Base-by-base conservation (phyloP, 129 eudicot genomes). In the Lactuca sativa region DNA sequence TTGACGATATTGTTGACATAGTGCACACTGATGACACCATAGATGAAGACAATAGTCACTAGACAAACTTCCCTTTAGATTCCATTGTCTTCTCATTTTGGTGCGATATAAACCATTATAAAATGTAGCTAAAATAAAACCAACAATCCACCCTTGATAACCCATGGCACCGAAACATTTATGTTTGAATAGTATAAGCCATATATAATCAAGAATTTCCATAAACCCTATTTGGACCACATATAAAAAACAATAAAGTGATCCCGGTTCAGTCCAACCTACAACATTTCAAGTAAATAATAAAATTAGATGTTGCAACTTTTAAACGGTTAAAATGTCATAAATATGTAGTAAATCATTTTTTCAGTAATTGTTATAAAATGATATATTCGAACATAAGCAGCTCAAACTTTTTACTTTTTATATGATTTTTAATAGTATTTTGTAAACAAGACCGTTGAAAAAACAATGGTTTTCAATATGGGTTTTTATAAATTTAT, bases 1-100 rank as follows among this genome's bases (percentile, higher is more conserved):
- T 69, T 76, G 81, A 15, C 81, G 81, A 69, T 76, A 76, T 69
- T 76, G 81, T 76, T 76, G 81, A 51, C 81, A 76, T 6, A 76
- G 64, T 13, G 81, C 81, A 34, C 81, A 76, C 7, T 61, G 81
- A 47, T 76, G 81, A 70, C 81, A 69, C 62, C 70, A 76, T 1
- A 76, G 75, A 61, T 76, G 81, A 60, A 76, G 67, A 49, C 70
- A 60, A 9, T 69, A 69, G 65, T 76, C 81, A 18, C 75, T 76
- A 3, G 34, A 40, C 59, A 76, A 38, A 12, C 64, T 76, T 69
- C 81, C 75, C 47, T 76, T 76, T 9, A 76, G 21, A 49, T 17
- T 62, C 81, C 75, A 76, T 9, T 76, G 81, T 62, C 75, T 76
- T 61, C 81, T 69, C 16, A 76, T 40, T 61, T 76, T 76, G 17